Evolutionary conservation across 2,329 filamentous ascomycete genomes (phyloP), one percentile per base, ranked within the genome.

Genomic region (Rugonectria rugulosa): DNA sequence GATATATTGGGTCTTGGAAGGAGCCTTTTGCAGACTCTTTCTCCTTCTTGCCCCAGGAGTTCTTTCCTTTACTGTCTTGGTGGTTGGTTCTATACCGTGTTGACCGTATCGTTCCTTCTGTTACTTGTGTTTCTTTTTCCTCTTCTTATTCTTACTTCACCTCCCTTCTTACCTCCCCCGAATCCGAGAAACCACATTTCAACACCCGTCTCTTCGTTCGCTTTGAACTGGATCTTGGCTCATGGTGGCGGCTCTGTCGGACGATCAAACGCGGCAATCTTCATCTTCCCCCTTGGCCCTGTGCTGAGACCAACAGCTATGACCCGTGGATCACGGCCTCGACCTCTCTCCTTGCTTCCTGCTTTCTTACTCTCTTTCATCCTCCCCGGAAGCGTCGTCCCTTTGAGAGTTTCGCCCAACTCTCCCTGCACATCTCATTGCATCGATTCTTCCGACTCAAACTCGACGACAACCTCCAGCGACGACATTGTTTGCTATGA

Each of bases 361-460:
- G n/a, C 38, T 7, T 10, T 37, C 32, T 15, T 44, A 40, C 26
- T 48, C 20, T 36, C n/a, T 6, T 34, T 15, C 9, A 34, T 51
- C 9, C 7, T 60, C 19, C 11, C 59, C 24, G 42, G 23, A 19
- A 45, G 73, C 9, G 64, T 62, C 2, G 82, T 62, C 2, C 73
- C 76, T 6, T 70, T 85, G 15, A 79, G 80, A 64, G 81, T 83
- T 44, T 75, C 81, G 11, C 79, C 82, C 26, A 77, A 80, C 59
- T 85, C 82, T 38, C 82, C 82, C 7, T 85, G 82, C 62, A 69
- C 81, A 14, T 74, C 77, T n/a, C 67, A 78, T 57, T 85, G 82
- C 62, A 53, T 77, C 32, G 79, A 81, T 66, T 70, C 72, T 7
- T 56, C 66, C 2, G 76, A 80, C 56, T 74, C 80, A 10, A 75